A percentile compares a stretch with the other conserved stretches of the same genome.
Conservation (phyloP, 805 yeast genomes). For the Pichia exigua region DNA sequence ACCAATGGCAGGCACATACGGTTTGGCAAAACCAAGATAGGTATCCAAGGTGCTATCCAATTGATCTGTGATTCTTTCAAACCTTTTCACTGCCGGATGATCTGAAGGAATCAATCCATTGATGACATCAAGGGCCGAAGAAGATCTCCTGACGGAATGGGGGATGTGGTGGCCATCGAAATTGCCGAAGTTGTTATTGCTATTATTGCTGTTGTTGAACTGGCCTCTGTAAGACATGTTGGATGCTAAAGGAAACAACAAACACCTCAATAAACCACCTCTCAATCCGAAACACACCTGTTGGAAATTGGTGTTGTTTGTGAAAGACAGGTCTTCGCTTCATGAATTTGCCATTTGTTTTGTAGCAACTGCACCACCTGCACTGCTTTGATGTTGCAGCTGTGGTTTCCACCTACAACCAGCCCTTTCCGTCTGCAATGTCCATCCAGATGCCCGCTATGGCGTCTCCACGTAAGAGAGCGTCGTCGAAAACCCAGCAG, state of each 20-base stretch:
- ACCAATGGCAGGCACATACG: slow-evolving; percentile 81
- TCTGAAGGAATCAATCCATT: slow-evolving; percentile 27
- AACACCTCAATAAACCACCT: no score
- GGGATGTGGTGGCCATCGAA: slow-evolving; percentile 3
- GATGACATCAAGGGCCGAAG: slow-evolving; percentile 18
- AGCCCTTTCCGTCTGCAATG: not conserved
- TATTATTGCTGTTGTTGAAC: not conserved
- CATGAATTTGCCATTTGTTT: not conserved
- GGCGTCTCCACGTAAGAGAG: slow-evolving; percentile 22
- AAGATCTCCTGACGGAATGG: slow-evolving; percentile 6
- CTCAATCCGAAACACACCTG: no score
- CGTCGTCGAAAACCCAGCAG: slow-evolving; percentile 27
- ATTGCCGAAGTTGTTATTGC: not conserved
- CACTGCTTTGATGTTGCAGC: not conserved
- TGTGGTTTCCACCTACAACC: not conserved
- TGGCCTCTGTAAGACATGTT: not conserved
- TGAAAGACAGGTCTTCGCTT: not conserved
- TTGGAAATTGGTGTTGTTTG: not conserved
- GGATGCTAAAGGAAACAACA: not conserved
- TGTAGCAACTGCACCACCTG: not conserved
- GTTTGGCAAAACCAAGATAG: slow-evolving; percentile 47
- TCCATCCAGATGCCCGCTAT: not conserved
- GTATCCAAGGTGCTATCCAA: slow-evolving; percentile 49
- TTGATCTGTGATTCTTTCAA: slow-evolving; percentile 45
- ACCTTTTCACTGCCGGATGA: slow-evolving; percentile 27